A percentile compares a stretch with the other conserved stretches of the same genome.
Conservation (phyloP, 75 land plant genomes). For the Selaginella moellendorffii region DNA sequence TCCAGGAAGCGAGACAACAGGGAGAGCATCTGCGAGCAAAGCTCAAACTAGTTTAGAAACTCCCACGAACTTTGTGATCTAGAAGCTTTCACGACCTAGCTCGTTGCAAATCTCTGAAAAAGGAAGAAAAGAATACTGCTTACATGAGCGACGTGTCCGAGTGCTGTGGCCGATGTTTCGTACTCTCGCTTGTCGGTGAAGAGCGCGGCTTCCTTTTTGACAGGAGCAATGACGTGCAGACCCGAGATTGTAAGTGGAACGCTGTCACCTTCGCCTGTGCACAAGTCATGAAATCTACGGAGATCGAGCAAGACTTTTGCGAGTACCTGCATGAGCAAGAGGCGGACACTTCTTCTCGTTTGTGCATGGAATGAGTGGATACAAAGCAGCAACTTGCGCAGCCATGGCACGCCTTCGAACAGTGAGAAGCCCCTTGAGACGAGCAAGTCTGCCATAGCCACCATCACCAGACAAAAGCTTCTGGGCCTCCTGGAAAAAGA, state of each 20-base stretch:
- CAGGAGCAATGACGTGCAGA: slow-evolving; percentile 43
- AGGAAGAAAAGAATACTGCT: too few relatives aligned
- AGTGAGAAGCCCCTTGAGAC: slow-evolving; percentile 8
- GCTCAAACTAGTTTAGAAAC: too few relatives aligned
- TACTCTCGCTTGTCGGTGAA: slow-evolving; percentile 63
- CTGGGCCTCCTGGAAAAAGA: slow-evolving; percentile 15
- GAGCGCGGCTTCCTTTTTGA: slow-evolving; percentile 48
- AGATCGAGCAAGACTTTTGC: too few relatives aligned
- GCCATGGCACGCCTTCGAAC: slow-evolving; percentile 22
- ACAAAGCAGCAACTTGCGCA: slow-evolving; percentile 22
- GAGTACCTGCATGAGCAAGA: neutral
- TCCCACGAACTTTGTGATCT: too few relatives aligned
- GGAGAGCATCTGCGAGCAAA: slow-evolving; percentile 44
- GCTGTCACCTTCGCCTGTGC: neutral
- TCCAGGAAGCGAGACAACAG: slow-evolving; percentile 64
- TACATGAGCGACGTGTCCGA: slow-evolving; percentile 98
- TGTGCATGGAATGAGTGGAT: slow-evolving; percentile 21
- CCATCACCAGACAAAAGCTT: slow-evolving; percentile 21
- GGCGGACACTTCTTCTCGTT: neutral
- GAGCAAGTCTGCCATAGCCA: slow-evolving; percentile 22
- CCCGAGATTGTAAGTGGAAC: slow-evolving; percentile 59
- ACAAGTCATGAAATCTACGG: too few relatives aligned
- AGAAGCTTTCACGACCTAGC: too few relatives aligned
- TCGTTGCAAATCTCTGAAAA: too few relatives aligned
- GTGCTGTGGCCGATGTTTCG: slow-evolving; percentile 74